A percentile compares a stretch with the other conserved stretches of the same genome.
Evolutionary conservation across 306 rosid species (phyloP).

Genomic region (Fragaria vesca): DNA sequence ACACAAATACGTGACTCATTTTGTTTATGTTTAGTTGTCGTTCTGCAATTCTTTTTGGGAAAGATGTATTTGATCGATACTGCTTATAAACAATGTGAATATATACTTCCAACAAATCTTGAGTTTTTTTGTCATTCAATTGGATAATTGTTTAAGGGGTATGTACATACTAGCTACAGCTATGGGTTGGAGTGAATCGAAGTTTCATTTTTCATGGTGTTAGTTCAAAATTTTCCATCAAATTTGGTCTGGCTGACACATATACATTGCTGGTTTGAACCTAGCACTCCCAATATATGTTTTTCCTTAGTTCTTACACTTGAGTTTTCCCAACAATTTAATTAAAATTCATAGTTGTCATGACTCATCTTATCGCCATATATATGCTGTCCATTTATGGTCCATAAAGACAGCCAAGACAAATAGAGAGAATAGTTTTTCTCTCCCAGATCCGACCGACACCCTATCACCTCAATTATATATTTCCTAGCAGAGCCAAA

Average conservation of each 20-base stretch:
- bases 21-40: not conserved
- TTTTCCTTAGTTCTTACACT: no score
- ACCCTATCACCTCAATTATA: not conserved
- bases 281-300: not conserved
- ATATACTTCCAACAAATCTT: not conserved
- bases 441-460: not conserved
- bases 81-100: constrained; percentile 3
- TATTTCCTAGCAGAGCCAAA: not conserved
- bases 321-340: no score
- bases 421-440: not conserved
- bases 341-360: no score
- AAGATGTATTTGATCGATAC: constrained; percentile 4
- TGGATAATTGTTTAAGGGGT: not conserved
- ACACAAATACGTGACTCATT: not conserved
- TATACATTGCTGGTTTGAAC: not conserved
- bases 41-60: constrained; percentile 11
- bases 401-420: constrained; percentile 3
- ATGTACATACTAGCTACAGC: not conserved
- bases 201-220: not conserved
- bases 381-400: not conserved
- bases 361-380: not conserved
- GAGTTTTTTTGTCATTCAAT: not conserved
- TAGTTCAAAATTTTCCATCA: not conserved
- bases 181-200: not conserved
- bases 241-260: not conserved